Conservation (phyloP, 306 rosid species). For the Sicyos edulis region DNA sequence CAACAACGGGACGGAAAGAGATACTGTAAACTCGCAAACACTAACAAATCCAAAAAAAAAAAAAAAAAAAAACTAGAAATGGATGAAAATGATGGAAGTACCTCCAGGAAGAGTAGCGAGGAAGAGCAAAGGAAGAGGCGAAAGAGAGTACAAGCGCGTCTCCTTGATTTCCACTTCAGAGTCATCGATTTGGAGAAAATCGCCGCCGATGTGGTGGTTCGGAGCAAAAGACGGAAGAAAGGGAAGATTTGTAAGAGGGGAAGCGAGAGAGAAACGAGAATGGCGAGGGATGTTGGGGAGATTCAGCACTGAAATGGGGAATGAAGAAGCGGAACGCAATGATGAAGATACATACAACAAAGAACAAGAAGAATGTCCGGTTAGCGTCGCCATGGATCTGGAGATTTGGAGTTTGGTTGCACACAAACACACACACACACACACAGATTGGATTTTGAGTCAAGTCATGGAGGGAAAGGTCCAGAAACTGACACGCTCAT, state of each 20-base stretch:
- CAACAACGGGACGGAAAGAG: too few relatives aligned
- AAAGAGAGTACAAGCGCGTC: constrained; percentile 50
- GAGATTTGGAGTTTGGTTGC: not conserved
- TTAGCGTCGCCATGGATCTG: constrained; percentile 42
- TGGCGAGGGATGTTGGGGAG: constrained; percentile 19
- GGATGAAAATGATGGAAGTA: constrained; percentile 12
- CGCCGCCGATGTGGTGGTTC: constrained; percentile 2
- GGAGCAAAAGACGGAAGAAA: constrained; percentile 23
- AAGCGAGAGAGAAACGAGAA: constrained; percentile 22
- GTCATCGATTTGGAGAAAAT: constrained; percentile 8
- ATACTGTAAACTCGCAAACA: too few relatives aligned
- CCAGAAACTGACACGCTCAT: too few relatives aligned
- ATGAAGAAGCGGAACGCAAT: constrained; percentile 22
- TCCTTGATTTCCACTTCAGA: constrained; percentile 28
- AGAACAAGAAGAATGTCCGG: too few relatives aligned
- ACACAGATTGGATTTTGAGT: too few relatives aligned
- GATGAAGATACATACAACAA: too few relatives aligned
- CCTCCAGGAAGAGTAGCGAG: constrained; percentile 64
- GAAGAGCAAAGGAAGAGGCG: constrained; percentile 52
- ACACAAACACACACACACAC: too few relatives aligned
- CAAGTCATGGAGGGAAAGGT: too few relatives aligned
- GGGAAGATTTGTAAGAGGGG: constrained; percentile 17
- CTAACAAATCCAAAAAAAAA: too few relatives aligned
- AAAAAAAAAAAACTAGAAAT: too few relatives aligned
- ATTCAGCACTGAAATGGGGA: constrained; percentile 22